Conservation (phyloP, 768 basidiomycete species). For the Hydnum rufescens region DNA sequence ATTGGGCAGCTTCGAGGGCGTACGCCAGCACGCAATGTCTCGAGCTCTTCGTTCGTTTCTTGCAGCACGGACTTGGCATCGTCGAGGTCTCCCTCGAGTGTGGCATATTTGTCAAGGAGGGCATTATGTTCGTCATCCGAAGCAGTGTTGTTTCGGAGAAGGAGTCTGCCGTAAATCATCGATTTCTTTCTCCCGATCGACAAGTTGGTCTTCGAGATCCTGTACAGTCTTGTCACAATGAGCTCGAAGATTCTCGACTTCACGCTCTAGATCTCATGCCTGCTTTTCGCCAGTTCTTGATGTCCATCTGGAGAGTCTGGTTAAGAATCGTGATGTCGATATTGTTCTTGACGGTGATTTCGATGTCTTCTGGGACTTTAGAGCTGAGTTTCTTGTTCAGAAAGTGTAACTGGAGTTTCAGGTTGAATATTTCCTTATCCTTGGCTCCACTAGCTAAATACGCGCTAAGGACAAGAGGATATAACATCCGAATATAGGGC, state of each 20-base stretch:
- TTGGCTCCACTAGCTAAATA: constrained; percentile 75
- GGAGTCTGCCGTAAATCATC: no score
- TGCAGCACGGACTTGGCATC: background rate
- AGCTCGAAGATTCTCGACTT: constrained; percentile 40
- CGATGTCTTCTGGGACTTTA: constrained; percentile 77
- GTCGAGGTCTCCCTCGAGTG: background rate
- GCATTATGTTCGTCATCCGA: background rate
- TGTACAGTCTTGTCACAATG: constrained; percentile 20
- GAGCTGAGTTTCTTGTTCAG: constrained; percentile 72
- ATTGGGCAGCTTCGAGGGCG: constrained; percentile 28
- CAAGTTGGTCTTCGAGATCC: constrained; percentile 23
- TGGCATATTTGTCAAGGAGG: background rate
- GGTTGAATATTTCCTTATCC: constrained; percentile 96
- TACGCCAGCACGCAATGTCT: background rate
- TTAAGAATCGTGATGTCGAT: constrained; percentile 60
- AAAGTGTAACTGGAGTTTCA: constrained; percentile 91
- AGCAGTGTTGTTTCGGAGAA: background rate
- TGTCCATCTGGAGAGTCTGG: constrained; percentile 48
- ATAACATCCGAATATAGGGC: background rate
- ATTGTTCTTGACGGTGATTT: constrained; percentile 80
- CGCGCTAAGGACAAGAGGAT: background rate
- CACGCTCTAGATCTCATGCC: constrained; percentile 57
- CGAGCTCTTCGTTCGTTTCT: background rate
- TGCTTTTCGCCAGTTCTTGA: constrained; percentile 85
- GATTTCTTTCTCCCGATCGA: background rate